Evolutionary conservation across 495 filamentous ascomycete genomes (phyloP).

Genomic region (Saxophila tyrrhenica): DNA sequence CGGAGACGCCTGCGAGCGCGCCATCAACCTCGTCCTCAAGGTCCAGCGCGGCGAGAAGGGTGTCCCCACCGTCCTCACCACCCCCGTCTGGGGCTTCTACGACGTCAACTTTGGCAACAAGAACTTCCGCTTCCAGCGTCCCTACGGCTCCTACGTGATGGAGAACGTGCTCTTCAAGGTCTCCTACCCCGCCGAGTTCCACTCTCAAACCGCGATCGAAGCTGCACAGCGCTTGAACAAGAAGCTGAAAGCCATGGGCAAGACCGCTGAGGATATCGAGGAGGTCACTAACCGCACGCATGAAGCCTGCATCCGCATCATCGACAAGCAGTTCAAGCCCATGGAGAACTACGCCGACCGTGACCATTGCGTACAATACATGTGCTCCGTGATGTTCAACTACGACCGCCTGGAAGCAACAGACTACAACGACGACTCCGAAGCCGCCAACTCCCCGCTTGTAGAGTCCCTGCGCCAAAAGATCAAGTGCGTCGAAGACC

Average conservation of each 20-base stretch:
- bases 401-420: conserved; percentile 82
- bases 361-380: conserved; percentile 98
- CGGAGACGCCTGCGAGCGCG: conserved; percentile 92
- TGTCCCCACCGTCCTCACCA: conserved; percentile 82
- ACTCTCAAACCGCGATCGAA: conserved; percentile 97
- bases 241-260: conserved; percentile 71
- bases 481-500: conserved; percentile 92
- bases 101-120: conserved; percentile 94
- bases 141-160: conserved; percentile 98
- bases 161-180: conserved; percentile 99
- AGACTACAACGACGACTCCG: conserved; percentile 84
- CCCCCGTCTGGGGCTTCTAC: conserved; percentile 96
- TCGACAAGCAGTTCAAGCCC: conserved; percentile 99
- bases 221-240: conserved; percentile 76
- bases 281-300: conserved; percentile 87
- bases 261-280: conserved; percentile 91
- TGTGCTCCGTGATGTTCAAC: conserved; percentile 89
- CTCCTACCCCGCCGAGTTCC: conserved; percentile 96
- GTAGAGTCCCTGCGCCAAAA: conserved; percentile 81
- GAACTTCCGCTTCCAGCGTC: conserved; percentile 88
- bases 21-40: conserved; percentile 88
- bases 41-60: conserved; percentile 85
- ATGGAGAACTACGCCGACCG: conserved; percentile 99
- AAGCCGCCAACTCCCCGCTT: conserved; percentile 80
- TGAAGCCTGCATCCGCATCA: conserved; percentile 96